Evolutionary conservation across 192 early-diverging fungal species (phyloP), one percentile per base, ranked within the genome.

Genomic region (Allomyces macrogynus): DNA sequence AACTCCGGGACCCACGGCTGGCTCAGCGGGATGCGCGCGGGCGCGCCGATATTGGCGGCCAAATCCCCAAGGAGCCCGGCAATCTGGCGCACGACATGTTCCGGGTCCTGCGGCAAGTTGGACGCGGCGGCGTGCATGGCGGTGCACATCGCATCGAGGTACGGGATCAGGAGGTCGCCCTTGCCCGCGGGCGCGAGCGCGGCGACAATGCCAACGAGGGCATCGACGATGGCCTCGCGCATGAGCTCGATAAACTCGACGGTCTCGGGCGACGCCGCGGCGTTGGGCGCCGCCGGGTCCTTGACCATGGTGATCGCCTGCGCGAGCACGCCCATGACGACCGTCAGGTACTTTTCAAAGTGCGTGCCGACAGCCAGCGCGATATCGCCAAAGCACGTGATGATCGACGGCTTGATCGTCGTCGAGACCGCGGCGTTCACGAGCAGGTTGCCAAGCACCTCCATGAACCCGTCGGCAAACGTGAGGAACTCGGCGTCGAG

Each of bases 381-480:
- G 74, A 99, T 87, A 75, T 99, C 95, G 54, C 95, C 95, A 79
- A 99, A 93, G 74, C 86, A 87, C 1, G 93, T 93, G 23, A 99
- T 79, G 68, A 94, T 94, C 18, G 87, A 78, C 4, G 96, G 92
- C 78, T 95, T 95, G 61, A 97, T 88, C 60, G 80, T 81, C 42
- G 88, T 83, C 70, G 89, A 85, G 60, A 97, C 77, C 23, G 80
- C 79, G 43, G 87, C 84, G 10, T 81, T 79, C 73, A 87, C 85
- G 62, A 98, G 77, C 70, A 86, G 81, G 61, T 84, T 77, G 63
- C 91, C 75, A 63, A 98, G 67, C 23, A 87, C 77, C 22, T 81
- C 75, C 90, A 99, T 99, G 66, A 93, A 87, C 27, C 78, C 76
- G 65, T 87, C 80, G 73, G 87, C 93, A 74, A 88, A 95, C 22